A percentile compares a stretch with the other conserved stretches of the same genome.
Evolutionary conservation across 1,139 yeast species (phyloP).

Genomic region (Diutina mesorugosa): DNA sequence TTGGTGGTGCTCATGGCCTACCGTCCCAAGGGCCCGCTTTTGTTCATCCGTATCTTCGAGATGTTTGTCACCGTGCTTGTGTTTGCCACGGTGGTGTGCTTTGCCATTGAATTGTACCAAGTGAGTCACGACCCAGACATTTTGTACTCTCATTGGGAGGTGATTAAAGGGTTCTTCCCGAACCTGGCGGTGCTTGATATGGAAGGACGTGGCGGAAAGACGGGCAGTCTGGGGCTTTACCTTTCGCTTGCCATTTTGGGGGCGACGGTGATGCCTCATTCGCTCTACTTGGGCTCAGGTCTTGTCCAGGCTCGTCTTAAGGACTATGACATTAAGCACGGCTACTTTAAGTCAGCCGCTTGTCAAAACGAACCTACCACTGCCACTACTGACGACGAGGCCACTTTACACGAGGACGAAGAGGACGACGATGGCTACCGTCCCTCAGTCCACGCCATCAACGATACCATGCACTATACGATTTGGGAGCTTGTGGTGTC

Average conservation of each 20-base stretch:
- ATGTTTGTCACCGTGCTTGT: slow-evolving; percentile 68
- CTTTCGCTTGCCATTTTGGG: slow-evolving; percentile 86
- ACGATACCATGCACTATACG: slow-evolving; percentile 57
- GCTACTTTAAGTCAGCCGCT: slow-evolving; percentile 25
- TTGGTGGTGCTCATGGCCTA: slow-evolving; percentile 69
- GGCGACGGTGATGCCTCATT: slow-evolving; percentile 98
- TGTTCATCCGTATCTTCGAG: slow-evolving; percentile 72
- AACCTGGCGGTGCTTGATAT: slow-evolving; percentile 45
- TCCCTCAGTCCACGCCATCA: slow-evolving; percentile 64
- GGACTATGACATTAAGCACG: slow-evolving; percentile 65
- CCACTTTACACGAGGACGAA: neutral
- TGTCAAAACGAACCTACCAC: neutral
- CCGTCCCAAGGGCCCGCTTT: slow-evolving; percentile 75
- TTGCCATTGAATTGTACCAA: slow-evolving; percentile 64
- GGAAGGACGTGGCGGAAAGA: slow-evolving; percentile 40
- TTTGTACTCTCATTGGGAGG: slow-evolving; percentile 35
- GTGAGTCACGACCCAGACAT: slow-evolving; percentile 14
- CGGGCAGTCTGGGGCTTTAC: slow-evolving; percentile 28
- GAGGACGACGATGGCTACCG: slow-evolving; percentile 18
- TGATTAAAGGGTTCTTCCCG: slow-evolving; percentile 70
- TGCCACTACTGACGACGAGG: neutral
- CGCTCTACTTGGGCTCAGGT: slow-evolving; percentile 83
- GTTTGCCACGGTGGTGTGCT: slow-evolving; percentile 73
- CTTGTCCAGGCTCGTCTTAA: slow-evolving; percentile 80
- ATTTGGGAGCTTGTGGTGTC: slow-evolving; percentile 67